A percentile compares a stretch with the other conserved stretches of the same genome.
Conservation (phyloP, 1,139 yeast species). For the Blastobotrys malaysiensis region DNA sequence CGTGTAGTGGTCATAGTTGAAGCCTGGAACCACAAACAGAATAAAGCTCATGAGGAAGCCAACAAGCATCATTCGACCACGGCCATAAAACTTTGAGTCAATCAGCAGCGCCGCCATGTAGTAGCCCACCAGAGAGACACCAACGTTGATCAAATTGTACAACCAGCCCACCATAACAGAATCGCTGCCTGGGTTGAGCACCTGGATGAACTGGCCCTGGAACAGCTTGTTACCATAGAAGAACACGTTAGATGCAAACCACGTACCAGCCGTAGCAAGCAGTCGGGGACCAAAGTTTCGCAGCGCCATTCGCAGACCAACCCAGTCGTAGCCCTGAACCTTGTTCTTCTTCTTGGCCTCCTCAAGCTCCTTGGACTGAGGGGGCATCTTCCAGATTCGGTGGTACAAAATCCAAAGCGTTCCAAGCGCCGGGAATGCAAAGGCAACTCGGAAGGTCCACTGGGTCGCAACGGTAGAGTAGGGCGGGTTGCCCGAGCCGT, state of each 20-base stretch:
- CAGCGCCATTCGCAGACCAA: constrained; percentile 32
- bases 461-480: constrained; percentile 32
- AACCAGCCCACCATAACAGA: constrained; percentile 78
- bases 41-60: constrained; percentile 57
- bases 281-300: constrained; percentile 80
- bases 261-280: constrained; percentile 91
- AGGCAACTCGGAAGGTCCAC: constrained; percentile 37
- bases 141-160: constrained; percentile 60
- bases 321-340: constrained; percentile 35
- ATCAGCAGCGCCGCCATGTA: constrained; percentile 55
- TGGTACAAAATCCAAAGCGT: constrained; percentile 37
- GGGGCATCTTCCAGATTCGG: constrained; percentile 36
- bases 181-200: constrained; percentile 58
- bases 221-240: constrained; percentile 80
- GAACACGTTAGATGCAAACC: constrained; percentile 96
- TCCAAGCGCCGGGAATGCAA: constrained; percentile 37
- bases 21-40: constrained; percentile 57
- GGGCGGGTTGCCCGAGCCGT: constrained; percentile 46
- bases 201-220: constrained; percentile 61
- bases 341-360: constrained; percentile 28
- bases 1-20: constrained; percentile 50
- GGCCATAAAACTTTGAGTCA: constrained; percentile 49
- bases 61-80: constrained; percentile 54
- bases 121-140: constrained; percentile 66
- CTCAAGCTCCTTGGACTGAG: constrained; percentile 30